Base-by-base conservation (phyloP, 805 yeast genomes). In the Yamadazyma olivae region DNA sequence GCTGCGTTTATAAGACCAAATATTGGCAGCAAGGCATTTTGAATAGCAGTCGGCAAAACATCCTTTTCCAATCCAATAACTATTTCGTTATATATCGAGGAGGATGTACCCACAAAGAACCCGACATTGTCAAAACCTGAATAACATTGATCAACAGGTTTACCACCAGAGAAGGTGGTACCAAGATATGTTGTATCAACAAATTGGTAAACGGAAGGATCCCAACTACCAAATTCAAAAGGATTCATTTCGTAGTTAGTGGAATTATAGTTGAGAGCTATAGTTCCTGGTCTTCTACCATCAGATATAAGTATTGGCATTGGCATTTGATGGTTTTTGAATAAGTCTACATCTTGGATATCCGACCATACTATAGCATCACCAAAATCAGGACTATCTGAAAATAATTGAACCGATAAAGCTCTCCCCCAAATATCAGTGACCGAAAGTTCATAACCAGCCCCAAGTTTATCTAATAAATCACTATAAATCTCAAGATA, bases 111-210 rank as follows among this genome's bases (percentile, higher is more conserved):
- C 59, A 86, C 64, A 21, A 84, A 61, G 51, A 77, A 89, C 4
- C 95, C 95, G 5, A 85, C 81, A 48, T 86, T 86, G 57, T 89
- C 96, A 40, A 72, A 80, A 2, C 91, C 90, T 2, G 63, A 72
- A 40, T 74, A 58, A 60, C 96, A 88, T 2, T 49, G 48, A 4
- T 51, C 49, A 7, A 10, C 7, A 8, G 87, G 81, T 16, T 52
- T 43, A 25, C 95, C 95, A 42, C 77, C 68, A 17, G 66, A 49
- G 23, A 83, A 72, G 15, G 71, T 57, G 1, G 95, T 71, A 7
- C 95, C 96, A 30, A 85, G 55, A 53, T 83, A 87, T 56, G 77
- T 72, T 28, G 77, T 59, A 40, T 83, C 80, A n/a, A 79, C 68
- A 58, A 88, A 87, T 3, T 82, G 62, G 36, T 73, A 66, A 36